Evolutionary conservation across 2,329 filamentous ascomycete species (phyloP).

Genomic region (Fusarium mundagurra): DNA sequence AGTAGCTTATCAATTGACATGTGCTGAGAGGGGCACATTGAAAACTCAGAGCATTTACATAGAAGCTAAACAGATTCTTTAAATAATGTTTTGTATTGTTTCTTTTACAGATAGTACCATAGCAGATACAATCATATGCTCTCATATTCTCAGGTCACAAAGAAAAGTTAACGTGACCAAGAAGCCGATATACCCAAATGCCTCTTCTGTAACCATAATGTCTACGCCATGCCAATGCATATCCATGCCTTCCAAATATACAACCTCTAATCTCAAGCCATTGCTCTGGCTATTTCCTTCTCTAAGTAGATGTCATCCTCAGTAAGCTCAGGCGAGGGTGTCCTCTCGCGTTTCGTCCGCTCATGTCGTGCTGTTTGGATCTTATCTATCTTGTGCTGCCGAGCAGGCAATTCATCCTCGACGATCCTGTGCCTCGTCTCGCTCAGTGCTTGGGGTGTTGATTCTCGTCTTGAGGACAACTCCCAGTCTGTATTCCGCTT

Average conservation of each 20-base stretch:
- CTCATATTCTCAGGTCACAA: not conserved
- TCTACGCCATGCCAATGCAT: slow-evolving; percentile 17
- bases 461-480: slow-evolving; percentile 2
- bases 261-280: slow-evolving; percentile 22
- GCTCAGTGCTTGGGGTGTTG: not conserved
- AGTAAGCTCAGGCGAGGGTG: slow-evolving; percentile 8
- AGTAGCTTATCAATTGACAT: not conserved
- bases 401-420: not conserved
- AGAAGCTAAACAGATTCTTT: not conserved
- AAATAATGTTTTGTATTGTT: not conserved
- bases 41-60: not conserved
- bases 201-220: not conserved
- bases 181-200: slow-evolving; percentile 1
- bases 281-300: slow-evolving; percentile 34
- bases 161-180: not conserved
- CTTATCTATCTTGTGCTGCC: not conserved
- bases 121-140: slow-evolving; percentile 12
- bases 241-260: slow-evolving; percentile 1
- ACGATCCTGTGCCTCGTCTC: slow-evolving; percentile 14
- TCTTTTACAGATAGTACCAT: slow-evolving; percentile 3
- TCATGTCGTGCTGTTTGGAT: not conserved
- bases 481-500: slow-evolving; percentile 23
- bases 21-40: not conserved
- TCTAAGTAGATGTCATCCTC: slow-evolving; percentile 28
- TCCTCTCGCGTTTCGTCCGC: slow-evolving; percentile 11